Evolutionary conservation across 352 stramenopile genomes (phyloP).

Genomic region (Globisporangium cederbergense): DNA sequence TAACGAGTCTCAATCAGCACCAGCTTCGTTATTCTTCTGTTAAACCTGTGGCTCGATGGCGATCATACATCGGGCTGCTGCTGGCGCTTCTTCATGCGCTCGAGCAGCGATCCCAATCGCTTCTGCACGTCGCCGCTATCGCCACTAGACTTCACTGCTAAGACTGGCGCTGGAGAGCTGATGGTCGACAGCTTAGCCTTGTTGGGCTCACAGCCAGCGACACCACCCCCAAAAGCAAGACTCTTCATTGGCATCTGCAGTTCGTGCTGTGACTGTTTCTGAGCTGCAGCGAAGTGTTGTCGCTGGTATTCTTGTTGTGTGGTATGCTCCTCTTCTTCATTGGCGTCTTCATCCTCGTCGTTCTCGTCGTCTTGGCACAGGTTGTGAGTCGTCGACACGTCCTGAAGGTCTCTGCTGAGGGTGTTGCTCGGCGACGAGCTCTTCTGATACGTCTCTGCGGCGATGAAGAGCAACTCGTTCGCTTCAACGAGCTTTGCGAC

Average conservation of each 20-base stretch:
- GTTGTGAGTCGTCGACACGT: conserved; percentile 7
- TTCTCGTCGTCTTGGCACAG: background rate
- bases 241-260: background rate
- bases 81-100: conserved; percentile 33
- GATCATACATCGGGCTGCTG: conserved; percentile 10
- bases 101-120: conserved; percentile 33
- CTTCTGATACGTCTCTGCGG: conserved; percentile 44
- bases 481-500: conserved; percentile 28
- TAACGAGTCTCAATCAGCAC: background rate
- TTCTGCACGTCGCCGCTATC: conserved; percentile 23
- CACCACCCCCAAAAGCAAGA: background rate
- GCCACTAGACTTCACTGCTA: background rate
- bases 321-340: background rate
- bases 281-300: background rate
- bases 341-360: background rate
- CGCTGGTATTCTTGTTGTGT: background rate
- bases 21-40: background rate
- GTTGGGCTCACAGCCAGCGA: background rate
- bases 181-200: background rate
- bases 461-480: conserved; percentile 46
- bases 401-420: background rate
- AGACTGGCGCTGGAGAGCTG: conserved; percentile 16
- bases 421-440: conserved; percentile 1
- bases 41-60: background rate
- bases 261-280: background rate